These are phyloP conservation scores for Cordyceps cicadae DNA, from an alignment of 2,329 filamentous ascomycete species.

Conservation along the genomic window DNA sequence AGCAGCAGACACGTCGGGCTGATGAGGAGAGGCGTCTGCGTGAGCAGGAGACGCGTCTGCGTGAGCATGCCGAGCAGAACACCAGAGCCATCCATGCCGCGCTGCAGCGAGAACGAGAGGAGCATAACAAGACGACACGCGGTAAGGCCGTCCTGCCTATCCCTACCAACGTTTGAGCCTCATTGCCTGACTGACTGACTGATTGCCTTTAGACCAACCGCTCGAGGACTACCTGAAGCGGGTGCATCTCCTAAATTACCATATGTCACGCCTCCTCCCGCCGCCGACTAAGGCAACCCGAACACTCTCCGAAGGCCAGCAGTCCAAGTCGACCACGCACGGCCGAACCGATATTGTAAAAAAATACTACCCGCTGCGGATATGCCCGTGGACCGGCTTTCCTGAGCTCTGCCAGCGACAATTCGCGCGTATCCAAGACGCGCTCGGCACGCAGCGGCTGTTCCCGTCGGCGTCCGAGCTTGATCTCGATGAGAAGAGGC, in stretches of 20 bases:
- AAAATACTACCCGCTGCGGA: background rate
- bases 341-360: background rate
- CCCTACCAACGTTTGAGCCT: background rate
- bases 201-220: background rate
- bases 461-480: background rate
- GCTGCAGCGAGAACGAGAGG: background rate
- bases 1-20: background rate
- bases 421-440: background rate
- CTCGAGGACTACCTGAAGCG: background rate
- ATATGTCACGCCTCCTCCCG: background rate
- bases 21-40: background rate
- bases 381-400: background rate
- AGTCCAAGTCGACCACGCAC: background rate
- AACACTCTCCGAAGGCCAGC: background rate
- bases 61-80: background rate
- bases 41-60: background rate
- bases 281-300: background rate
- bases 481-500: background rate
- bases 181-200: background rate
- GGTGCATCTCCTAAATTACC: background rate
- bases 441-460: background rate
- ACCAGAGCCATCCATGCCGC: background rate
- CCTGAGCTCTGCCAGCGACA: background rate
- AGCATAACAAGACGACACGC: background rate
- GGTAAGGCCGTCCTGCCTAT: background rate